phyloP scores from a whole-genome alignment of 257 asterid species.

The Dorcoceras hygrometricum region DNA sequence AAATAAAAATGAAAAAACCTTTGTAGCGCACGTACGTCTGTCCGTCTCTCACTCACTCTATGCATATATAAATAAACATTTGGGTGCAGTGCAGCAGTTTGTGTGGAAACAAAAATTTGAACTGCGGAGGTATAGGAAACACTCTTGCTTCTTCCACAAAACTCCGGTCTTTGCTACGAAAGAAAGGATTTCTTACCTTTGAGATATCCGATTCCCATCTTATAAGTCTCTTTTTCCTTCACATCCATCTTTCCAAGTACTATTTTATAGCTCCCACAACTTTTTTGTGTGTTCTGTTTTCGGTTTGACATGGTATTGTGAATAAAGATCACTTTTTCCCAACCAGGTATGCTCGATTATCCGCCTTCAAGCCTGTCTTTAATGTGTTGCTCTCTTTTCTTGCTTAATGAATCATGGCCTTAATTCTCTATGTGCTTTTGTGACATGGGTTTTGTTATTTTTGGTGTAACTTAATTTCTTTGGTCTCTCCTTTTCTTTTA shows the following conservation, averaged over 20 bases:
- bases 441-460: constrained; percentile 30
- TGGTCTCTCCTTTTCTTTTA: not conserved
- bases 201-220: constrained; percentile 89
- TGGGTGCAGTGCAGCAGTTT: no score
- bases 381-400: not conserved
- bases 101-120: constrained; percentile 32
- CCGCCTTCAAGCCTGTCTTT: not conserved
- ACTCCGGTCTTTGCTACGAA: constrained; percentile 51
- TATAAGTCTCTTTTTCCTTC: constrained; percentile 62
- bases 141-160: constrained; percentile 36
- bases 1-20: not conserved
- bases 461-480: not conserved
- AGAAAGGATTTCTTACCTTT: constrained; percentile 64
- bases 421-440: constrained; percentile 6
- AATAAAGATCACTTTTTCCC: not conserved
- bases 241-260: constrained; percentile 36
- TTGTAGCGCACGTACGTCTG: not conserved
- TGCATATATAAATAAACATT: no score
- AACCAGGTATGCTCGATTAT: not conserved
- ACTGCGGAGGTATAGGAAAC: constrained; percentile 32
- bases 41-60: no score
- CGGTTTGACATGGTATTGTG: not conserved
- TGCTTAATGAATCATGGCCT: not conserved
- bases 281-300: not conserved
- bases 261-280: constrained; percentile 34